phyloP scores from a whole-genome alignment of 805 yeast genomes.

The Kluyveromyces aestuarii region DNA sequence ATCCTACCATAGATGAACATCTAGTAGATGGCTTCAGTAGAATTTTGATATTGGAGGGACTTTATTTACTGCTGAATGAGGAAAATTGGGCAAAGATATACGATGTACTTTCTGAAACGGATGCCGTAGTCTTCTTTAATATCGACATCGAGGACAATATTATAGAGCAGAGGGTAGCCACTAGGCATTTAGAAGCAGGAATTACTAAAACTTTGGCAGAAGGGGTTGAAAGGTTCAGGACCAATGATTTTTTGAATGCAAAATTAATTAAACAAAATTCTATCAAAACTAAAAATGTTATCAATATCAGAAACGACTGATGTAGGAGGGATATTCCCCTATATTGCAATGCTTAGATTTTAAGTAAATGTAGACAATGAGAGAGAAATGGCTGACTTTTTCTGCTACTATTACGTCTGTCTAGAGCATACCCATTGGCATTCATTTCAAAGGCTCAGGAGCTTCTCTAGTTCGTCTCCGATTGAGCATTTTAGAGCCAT shows the following conservation, averaged over 20 bases:
- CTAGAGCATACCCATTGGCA: background rate
- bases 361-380: too few species aligned
- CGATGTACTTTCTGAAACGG: slow-evolving; percentile 10
- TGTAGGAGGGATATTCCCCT: background rate
- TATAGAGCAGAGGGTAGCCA: slow-evolving; percentile 51
- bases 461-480: background rate
- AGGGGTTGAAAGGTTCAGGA: slow-evolving; percentile 42
- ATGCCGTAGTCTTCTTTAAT: slow-evolving; percentile 41
- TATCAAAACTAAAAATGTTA: slow-evolving; percentile 12
- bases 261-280: slow-evolving; percentile 14
- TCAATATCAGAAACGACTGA: slow-evolving; percentile 16
- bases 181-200: slow-evolving; percentile 57
- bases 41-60: slow-evolving; percentile 66
- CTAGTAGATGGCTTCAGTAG: slow-evolving; percentile 37
- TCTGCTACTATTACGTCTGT: background rate
- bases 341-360: background rate
- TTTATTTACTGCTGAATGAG: slow-evolving; percentile 52
- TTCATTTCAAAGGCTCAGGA: background rate
- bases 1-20: slow-evolving; percentile 54
- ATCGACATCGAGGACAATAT: slow-evolving; percentile 37
- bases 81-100: slow-evolving; percentile 43
- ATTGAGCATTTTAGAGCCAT: slow-evolving; percentile 1
- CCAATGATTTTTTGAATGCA: slow-evolving; percentile 63
- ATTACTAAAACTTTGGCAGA: slow-evolving; percentile 37
- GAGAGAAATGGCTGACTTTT: background rate